Evolutionary conservation across 2,329 filamentous ascomycete genomes (phyloP), one percentile per base, ranked within the genome.

Genomic region (Coniella lustricola): DNA sequence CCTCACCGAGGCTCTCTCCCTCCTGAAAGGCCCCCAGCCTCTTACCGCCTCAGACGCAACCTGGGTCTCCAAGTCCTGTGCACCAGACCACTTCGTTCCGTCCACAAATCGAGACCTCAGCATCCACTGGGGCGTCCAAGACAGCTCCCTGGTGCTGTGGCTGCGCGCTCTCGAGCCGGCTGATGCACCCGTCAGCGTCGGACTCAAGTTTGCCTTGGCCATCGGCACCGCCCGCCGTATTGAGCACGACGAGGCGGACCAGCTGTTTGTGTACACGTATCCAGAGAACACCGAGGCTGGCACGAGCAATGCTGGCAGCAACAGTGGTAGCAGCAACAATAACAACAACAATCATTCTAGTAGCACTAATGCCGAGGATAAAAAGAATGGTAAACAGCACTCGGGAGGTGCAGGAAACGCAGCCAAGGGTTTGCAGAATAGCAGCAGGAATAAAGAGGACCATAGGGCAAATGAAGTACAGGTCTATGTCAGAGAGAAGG

Each of bases 401-500:
- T 5, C n/a, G 21, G 8, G 22, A 7, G 12, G 16, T 10, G 7
- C 33, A 37, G 12, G n/a, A 29, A 29, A 29, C 25, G 25, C 25
- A 5, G 25, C 25, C 5, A 29, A 10, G 25, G 25, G 25, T 10
- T 29, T 10, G 10, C 25, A 29, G 5, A 29, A 29, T 29, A 29
- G 10, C 10, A n/a, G 40, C 25, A 44, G 22, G 10, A 16, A 14
- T 10, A 35, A 33, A 17, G 43, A 44, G 16, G 37, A 44, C 4
- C 29, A 40, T 7, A 49, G 29, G 31, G 14, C 21, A 4, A 46
- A 55, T n/a, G 77, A 79, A 4, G 75, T 81, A 3, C 82, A 93
- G 53, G 90, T 96, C 3, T 84, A 81, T 55, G 91, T 97, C 39
- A 82, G 84, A 56, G 91, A 96, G 64, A 96, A 96, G 69, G 79